These are phyloP conservation scores for Lipomyces japonicus DNA, from an alignment of 805 yeast genomes.

Conservation along the genomic window DNA sequence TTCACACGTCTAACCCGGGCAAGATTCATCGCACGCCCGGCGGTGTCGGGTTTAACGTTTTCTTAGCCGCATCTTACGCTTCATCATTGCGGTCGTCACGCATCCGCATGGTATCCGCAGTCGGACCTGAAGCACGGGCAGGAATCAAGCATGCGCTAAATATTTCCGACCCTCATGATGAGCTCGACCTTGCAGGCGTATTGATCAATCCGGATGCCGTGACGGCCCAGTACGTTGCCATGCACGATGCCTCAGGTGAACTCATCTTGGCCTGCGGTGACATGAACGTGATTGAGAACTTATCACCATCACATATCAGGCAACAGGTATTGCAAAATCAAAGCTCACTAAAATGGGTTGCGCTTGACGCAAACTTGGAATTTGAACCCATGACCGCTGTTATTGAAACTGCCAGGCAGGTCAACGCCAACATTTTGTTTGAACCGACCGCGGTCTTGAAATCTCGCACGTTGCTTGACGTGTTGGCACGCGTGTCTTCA, in stretches of 20 bases:
- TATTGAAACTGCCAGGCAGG: conserved; percentile 33
- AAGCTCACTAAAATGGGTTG: conserved; percentile 37
- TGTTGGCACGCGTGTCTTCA: neutral
- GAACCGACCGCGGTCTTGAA: conserved; percentile 80
- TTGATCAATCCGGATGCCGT: conserved; percentile 30
- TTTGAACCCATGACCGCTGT: conserved; percentile 42
- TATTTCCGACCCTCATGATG: neutral
- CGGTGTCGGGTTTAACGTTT: conserved; percentile 81
- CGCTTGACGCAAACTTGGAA: conserved; percentile 69
- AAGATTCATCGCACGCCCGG: conserved; percentile 56
- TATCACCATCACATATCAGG: conserved; percentile 45
- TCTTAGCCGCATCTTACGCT: conserved; percentile 53
- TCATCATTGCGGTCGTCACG: conserved; percentile 11
- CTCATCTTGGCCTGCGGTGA: conserved; percentile 77
- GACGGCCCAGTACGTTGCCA: conserved; percentile 73
- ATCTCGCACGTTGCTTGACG: conserved; percentile 37
- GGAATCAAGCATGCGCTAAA: conserved; percentile 4
- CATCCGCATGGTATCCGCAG: conserved; percentile 50
- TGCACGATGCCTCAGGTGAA: conserved; percentile 59
- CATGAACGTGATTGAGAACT: conserved; percentile 60
- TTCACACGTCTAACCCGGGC: conserved; percentile 73
- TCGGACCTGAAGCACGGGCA: conserved; percentile 51
- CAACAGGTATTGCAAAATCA: conserved; percentile 38
- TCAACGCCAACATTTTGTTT: conserved; percentile 43
- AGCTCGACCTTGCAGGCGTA: conserved; percentile 26